Base-by-base conservation (phyloP, 495 filamentous ascomycete species). In the Xylaria flabelliformis region DNA sequence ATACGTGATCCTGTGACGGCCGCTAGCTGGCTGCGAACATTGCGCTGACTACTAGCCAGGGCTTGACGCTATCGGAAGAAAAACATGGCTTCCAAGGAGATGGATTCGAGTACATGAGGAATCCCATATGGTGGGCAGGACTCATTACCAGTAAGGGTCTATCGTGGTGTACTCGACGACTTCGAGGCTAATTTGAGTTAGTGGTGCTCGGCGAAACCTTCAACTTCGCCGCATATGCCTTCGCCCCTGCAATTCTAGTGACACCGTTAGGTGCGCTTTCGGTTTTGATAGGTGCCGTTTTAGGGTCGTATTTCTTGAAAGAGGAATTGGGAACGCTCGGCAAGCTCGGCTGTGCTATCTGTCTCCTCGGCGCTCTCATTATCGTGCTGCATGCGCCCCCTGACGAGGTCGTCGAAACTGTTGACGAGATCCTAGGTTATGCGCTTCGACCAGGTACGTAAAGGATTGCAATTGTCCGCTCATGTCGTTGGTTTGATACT, bases 161-260 rank as follows among this genome's bases (percentile, higher is more conserved):
- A 64, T 12, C 8, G 4, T 32, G 36, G 24, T 6, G n/a, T 46
- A 26, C 13, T 32, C 13, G 50, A 67, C 41, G 61, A 32, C 34
- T 19, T 9, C 24, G 41, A 71, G 15, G 42, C 62, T 76, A 61
- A 77, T 72, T 73, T 67, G 53, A 66, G 55, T 36, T 44, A 92
- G 84, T 89, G 86, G 92, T 97, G 84, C 85, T 91, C 48, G 96
- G 96, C 73, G 96, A 99, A 82, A 86, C 96, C 62, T 94, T 92
- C 79, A 99, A 99, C 79, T 99, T 99, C 79, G 94, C 94, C 34
- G 96, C 96, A 69, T 99, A 99, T 80, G 96, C 96, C 1, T 99
- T 98, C 82, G 96, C 96, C 72, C 96, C 96, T 48, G 96, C 96
- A 4, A 99, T 99, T 80, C 86, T 99, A 67, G 96, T 99, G 44